Conservation (phyloP, 192 early-diverging fungal species). For the Entomortierella beljakovae region DNA sequence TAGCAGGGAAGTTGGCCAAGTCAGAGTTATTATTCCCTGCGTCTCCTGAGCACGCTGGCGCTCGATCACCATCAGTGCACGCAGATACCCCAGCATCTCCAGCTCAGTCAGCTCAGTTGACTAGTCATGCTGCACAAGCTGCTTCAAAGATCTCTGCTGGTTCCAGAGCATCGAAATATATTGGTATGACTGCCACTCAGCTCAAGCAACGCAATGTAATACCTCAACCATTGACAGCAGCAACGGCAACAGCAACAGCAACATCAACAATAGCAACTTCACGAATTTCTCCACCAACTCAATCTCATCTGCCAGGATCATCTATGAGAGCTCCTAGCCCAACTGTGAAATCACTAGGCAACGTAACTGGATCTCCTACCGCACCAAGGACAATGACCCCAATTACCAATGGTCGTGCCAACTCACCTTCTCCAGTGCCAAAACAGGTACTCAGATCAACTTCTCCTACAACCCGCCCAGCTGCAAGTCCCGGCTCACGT, state of each 20-base stretch:
- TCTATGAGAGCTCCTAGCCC: conserved; percentile 26
- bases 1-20: conserved; percentile 67
- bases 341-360: conserved; percentile 19
- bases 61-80: conserved; percentile 31
- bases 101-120: conserved; percentile 13
- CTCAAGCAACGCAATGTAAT: conserved; percentile 54
- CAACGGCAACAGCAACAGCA: neutral
- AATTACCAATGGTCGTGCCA: conserved; percentile 21
- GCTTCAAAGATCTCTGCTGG: conserved; percentile 63
- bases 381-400: conserved; percentile 13
- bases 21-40: conserved; percentile 35
- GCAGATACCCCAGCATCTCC: conserved; percentile 13
- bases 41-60: conserved; percentile 16
- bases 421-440: conserved; percentile 44
- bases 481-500: conserved; percentile 9
- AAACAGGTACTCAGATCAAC: conserved; percentile 19
- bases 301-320: conserved; percentile 4
- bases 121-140: conserved; percentile 58
- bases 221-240: conserved; percentile 15
- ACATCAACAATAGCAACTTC: neutral
- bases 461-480: conserved; percentile 24
- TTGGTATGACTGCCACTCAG: conserved; percentile 67
- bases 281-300: conserved; percentile 1
- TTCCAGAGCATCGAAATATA: conserved; percentile 67
- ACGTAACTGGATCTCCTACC: conserved; percentile 34